Conservation (phyloP, 805 yeast genomes). For the Aciculoconidium aculeatum region DNA sequence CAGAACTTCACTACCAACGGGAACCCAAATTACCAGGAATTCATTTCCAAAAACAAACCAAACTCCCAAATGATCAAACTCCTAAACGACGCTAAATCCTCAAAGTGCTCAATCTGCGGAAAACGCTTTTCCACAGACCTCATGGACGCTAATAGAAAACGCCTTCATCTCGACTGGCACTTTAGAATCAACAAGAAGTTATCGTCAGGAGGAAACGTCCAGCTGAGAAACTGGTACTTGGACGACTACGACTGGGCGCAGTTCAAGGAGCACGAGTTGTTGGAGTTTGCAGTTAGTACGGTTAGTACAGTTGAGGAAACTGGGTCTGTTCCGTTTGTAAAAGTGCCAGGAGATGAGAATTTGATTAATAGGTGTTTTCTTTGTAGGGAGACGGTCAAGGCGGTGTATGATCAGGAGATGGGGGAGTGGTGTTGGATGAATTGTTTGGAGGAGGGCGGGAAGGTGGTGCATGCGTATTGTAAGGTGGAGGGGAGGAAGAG, state of each 20-base stretch:
- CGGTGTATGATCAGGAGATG: slow-evolving; percentile 37
- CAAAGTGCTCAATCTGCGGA: slow-evolving; percentile 87
- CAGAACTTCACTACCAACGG: slow-evolving; percentile 10
- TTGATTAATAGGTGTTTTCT: slow-evolving; percentile 37
- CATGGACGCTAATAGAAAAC: slow-evolving; percentile 47
- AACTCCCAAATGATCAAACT: slow-evolving; percentile 11
- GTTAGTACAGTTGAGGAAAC: slow-evolving; percentile 3
- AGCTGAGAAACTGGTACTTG: slow-evolving; percentile 79
- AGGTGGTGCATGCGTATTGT: slow-evolving; percentile 36
- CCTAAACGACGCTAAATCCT: slow-evolving; percentile 56
- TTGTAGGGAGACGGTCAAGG: slow-evolving; percentile 38
- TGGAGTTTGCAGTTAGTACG: slow-evolving; percentile 21
- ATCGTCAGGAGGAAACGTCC: slow-evolving; percentile 36
- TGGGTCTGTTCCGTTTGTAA: slow-evolving; percentile 8
- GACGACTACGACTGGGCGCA: slow-evolving; percentile 66
- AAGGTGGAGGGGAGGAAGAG: slow-evolving; percentile 19
- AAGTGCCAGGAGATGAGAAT: slow-evolving; percentile 18
- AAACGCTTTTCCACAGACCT: slow-evolving; percentile 66
- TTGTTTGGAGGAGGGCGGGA: slow-evolving; percentile 34
- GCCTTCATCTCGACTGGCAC: slow-evolving; percentile 91
- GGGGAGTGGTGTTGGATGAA: slow-evolving; percentile 44
- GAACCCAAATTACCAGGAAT: slow-evolving; percentile 31
- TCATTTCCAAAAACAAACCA: slow-evolving; percentile 31
- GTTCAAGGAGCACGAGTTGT: slow-evolving; percentile 59
- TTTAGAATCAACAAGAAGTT: slow-evolving; percentile 82